Percentiles rank a stretch among this genome's conserved stretches.
Evolutionary conservation across 208 protist genomes (phyloP).

Genomic region (Trypanosoma avium): DNA sequence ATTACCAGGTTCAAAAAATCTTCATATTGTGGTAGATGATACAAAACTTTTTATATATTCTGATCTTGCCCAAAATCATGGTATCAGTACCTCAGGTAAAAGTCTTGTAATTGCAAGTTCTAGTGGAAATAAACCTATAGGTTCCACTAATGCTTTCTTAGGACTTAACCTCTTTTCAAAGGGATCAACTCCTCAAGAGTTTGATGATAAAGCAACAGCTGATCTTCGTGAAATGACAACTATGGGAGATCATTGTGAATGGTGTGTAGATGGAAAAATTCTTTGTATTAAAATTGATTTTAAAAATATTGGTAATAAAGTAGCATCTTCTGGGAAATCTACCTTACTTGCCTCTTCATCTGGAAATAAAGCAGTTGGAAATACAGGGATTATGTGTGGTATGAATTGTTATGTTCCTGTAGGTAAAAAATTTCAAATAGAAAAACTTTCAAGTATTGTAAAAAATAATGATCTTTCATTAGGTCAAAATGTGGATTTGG

Average conservation of each 20-base stretch:
- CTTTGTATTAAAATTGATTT: conserved; percentile 76
- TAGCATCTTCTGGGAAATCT: conserved; percentile 63
- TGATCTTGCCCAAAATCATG: conserved; percentile 63
- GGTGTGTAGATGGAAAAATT: conserved; percentile 35
- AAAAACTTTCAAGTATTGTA: conserved; percentile 27
- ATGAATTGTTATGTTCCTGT: conserved; percentile 68
- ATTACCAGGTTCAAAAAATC: conserved; percentile 56
- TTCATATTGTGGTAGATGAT: conserved; percentile 34
- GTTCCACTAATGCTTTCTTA: conserved; percentile 63
- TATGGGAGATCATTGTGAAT: conserved; percentile 48
- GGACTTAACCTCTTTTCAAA: conserved; percentile 83
- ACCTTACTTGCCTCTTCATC: conserved; percentile 61
- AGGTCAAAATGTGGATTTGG: conserved; percentile 29
- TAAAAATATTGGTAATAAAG: conserved; percentile 31
- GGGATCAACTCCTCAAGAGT: conserved; percentile 31
- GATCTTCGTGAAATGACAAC: conserved; percentile 37
- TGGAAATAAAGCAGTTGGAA: conserved; percentile 71
- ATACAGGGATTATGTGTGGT: conserved; percentile 60
- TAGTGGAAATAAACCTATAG: conserved; percentile 77
- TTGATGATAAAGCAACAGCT: conserved; percentile 29
- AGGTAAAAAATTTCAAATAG: conserved; percentile 32
- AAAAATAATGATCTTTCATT: conserved; percentile 18
- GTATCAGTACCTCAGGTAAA: conserved; percentile 62
- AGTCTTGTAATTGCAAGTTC: conserved; percentile 66
- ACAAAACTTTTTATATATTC: conserved; percentile 52